phyloP scores from a whole-genome alignment of 257 asterid species.

The Ocimum tenuiflorum region DNA sequence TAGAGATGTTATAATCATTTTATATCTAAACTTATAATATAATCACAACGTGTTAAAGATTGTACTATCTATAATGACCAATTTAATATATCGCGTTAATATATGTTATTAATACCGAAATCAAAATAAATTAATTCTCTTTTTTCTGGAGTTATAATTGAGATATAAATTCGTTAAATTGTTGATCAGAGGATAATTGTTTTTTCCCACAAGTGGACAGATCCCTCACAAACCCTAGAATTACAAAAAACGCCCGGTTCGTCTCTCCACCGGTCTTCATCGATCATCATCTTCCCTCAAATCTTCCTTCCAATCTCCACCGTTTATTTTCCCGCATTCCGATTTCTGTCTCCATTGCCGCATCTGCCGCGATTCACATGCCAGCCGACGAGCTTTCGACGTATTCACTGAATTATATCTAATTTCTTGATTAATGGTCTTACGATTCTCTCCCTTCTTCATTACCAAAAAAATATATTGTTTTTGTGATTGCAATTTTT shows the following conservation, averaged over 20 bases:
- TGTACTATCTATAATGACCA: too few species aligned
- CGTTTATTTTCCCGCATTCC: constrained; percentile 25
- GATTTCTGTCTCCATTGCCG: constrained; percentile 19
- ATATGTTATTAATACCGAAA: too few species aligned
- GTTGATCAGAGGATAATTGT: not conserved
- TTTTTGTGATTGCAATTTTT: not conserved
- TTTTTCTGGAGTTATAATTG: too few species aligned
- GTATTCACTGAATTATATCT: not conserved
- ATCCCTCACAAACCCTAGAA: constrained; percentile 36
- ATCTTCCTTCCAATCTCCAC: constrained; percentile 30
- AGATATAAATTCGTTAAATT: not conserved
- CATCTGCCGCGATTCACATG: constrained; percentile 7
- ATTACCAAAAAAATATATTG: not conserved
- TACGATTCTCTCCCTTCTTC: not conserved
- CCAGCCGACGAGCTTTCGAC: constrained; percentile 6
- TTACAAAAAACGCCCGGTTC: constrained; percentile 22
- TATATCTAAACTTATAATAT: too few species aligned
- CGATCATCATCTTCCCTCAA: constrained; percentile 30
- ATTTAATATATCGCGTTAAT: too few species aligned
- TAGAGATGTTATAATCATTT: too few species aligned
- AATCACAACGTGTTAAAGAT: too few species aligned
- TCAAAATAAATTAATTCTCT: too few species aligned
- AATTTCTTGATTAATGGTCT: constrained; percentile 17
- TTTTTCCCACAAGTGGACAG: not conserved
- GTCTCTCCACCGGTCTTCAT: constrained; percentile 23